Percentiles rank a stretch among this genome's conserved stretches.
Evolutionary conservation across 1,139 yeast genomes (phyloP).

Genomic region (Debaryomyces sp.): DNA sequence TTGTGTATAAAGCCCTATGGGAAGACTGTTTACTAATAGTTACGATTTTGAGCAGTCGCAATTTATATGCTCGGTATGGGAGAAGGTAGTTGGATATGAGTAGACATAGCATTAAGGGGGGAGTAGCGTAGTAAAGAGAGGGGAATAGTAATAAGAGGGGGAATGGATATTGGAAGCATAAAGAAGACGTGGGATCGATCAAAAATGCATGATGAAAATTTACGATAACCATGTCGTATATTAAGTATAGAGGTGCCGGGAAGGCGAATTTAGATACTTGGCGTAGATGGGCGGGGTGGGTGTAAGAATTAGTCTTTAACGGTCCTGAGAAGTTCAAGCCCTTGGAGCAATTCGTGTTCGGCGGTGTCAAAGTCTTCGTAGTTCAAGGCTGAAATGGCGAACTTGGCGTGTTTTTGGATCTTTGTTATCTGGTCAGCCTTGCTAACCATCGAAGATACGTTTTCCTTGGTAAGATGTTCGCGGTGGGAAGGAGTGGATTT

Average conservation of each 20-base stretch:
- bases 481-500: conserved; percentile 9
- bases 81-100: background rate
- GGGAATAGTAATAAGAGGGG: background rate
- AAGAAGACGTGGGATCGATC: background rate
- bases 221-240: background rate
- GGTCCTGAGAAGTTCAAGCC: conserved; percentile 49
- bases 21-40: background rate
- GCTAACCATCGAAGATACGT: conserved; percentile 54
- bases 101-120: background rate
- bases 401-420: conserved; percentile 86
- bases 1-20: background rate
- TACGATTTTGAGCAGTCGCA: background rate
- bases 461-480: conserved; percentile 39
- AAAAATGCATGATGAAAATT: background rate
- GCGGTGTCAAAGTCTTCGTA: conserved; percentile 90
- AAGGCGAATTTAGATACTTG: background rate
- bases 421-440: conserved; percentile 62
- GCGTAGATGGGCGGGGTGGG: background rate
- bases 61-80: background rate
- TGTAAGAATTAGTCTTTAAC: conserved; percentile 12
- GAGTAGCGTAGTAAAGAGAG: too few relatives aligned
- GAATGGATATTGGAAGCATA: background rate
- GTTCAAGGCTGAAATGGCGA: conserved; percentile 90
- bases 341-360: conserved; percentile 65
- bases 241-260: background rate